Conservation (phyloP, 2,329 filamentous ascomycete genomes). For the Fusarium sororula region DNA sequence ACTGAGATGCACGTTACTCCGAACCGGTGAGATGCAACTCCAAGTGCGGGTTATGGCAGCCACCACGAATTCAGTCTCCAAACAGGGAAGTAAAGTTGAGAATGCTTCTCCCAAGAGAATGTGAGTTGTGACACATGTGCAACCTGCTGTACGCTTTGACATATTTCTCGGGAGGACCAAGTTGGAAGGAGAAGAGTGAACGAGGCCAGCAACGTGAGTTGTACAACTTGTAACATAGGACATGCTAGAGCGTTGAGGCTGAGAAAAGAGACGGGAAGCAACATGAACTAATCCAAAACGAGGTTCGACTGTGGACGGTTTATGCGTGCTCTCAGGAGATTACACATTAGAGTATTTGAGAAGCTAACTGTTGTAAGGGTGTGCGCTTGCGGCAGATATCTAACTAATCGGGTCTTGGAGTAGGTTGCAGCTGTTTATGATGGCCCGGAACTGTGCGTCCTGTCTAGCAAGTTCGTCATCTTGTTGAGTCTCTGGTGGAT, state of each 20-base stretch:
- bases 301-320: background rate
- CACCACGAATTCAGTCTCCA: background rate
- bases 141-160: constrained; percentile 21
- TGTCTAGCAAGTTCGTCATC: constrained; percentile 46
- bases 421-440: constrained; percentile 55
- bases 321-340: constrained; percentile 19
- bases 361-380: constrained; percentile 1
- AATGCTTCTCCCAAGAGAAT: constrained; percentile 4
- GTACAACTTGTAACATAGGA: constrained; percentile 16
- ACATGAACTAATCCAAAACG: constrained; percentile 22
- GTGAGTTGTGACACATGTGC: constrained; percentile 16
- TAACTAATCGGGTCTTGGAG: constrained; percentile 33
- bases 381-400: constrained; percentile 7
- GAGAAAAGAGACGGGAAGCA: constrained; percentile 22
- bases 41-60: constrained; percentile 10
- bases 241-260: constrained; percentile 34
- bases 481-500: constrained; percentile 36
- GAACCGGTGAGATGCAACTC: constrained; percentile 24
- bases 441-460: constrained; percentile 55
- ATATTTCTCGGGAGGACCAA: background rate
- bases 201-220: constrained; percentile 25
- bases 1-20: constrained; percentile 20
- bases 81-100: background rate
- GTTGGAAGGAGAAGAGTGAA: background rate
- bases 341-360: constrained; percentile 10